Evolutionary conservation across 805 yeast genomes (phyloP), one percentile per base, ranked within the genome.

Genomic region (Metschnikowia koreensis): DNA sequence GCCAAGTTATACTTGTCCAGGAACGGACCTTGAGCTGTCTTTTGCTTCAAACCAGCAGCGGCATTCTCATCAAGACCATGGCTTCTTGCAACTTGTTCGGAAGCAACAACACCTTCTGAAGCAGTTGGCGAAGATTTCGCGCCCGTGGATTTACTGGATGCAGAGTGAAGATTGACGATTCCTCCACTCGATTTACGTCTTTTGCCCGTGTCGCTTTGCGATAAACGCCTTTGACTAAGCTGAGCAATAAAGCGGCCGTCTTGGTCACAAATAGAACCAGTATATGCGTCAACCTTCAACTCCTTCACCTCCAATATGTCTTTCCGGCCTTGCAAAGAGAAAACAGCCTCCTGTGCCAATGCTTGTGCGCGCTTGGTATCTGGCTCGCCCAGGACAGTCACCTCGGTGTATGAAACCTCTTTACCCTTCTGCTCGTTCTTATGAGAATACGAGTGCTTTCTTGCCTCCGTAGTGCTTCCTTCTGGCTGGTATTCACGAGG

Each of bases 241-340:
- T 55, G 58, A 1, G 52, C 56, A 39, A 55, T 38, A n/a, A 55
- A 52, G 26, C 44, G 55, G 40, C 67, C 70, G 16, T 57, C 56
- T 46, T 67, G 70, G 51, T 69, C 68, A 27, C 63, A 56, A 15
- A 69, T 65, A 13, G 57, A 50, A 8, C 75, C 75, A 17, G 68
- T 59, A 16, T 42, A 41, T 13, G 69, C 70, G 52, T 71, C 68
- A 22, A 70, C 66, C 46, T 50, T 62, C 45, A 70, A 55, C 45
- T 64, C 68, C 49, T 60, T 58, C 27, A 61, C 62, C 12, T 53
- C 48, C 36, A 67, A 52, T 1, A 62, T 47, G 33, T 61, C 64
- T 10, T 67, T 65, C 16, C 61, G 57, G 13, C 58, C 55, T 44
- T 63, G 60, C 41, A 70, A 60, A 29, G 54, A 47, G 4, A 47